Evolutionary conservation across 495 filamentous ascomycete genomes (phyloP).

Genomic region (Letharia lupina): DNA sequence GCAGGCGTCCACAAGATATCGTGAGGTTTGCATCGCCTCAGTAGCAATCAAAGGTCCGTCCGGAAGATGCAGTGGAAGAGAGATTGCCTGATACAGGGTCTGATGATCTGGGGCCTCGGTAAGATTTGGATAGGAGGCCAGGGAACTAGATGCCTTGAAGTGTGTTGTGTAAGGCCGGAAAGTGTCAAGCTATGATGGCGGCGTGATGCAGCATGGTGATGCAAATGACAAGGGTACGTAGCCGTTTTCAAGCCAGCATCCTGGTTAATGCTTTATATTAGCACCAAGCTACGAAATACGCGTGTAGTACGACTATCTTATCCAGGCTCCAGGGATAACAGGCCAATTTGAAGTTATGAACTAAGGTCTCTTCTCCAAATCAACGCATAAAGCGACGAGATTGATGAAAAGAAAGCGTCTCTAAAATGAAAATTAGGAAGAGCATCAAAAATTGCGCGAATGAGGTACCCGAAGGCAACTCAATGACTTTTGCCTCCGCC

Average conservation of each 20-base stretch:
- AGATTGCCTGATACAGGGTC: background rate
- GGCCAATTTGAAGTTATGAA: too few species aligned
- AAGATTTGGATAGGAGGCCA: background rate
- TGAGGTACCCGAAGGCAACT: conserved; percentile 62
- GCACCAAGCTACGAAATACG: too few species aligned
- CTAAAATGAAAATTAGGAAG: conserved; percentile 18
- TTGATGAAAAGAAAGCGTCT: conserved; percentile 47
- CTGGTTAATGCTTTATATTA: too few species aligned
- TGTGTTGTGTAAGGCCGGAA: background rate
- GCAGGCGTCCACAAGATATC: background rate
- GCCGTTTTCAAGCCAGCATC: too few species aligned
- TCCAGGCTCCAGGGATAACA: too few species aligned
- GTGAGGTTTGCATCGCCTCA: background rate
- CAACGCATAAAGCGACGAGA: conserved; percentile 35
- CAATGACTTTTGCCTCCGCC: conserved; percentile 57
- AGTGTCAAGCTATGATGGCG: background rate
- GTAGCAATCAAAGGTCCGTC: background rate
- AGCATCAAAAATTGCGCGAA: conserved; percentile 62
- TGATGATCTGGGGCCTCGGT: background rate
- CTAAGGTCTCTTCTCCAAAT: conserved; percentile 41
- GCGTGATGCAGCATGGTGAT: background rate
- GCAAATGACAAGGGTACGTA: background rate
- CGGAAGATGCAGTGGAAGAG: background rate
- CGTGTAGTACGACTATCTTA: too few species aligned
- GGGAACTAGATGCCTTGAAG: background rate